Conservation (phyloP, 2,329 filamentous ascomycete species). For the Trematosphaeria pertusa region DNA sequence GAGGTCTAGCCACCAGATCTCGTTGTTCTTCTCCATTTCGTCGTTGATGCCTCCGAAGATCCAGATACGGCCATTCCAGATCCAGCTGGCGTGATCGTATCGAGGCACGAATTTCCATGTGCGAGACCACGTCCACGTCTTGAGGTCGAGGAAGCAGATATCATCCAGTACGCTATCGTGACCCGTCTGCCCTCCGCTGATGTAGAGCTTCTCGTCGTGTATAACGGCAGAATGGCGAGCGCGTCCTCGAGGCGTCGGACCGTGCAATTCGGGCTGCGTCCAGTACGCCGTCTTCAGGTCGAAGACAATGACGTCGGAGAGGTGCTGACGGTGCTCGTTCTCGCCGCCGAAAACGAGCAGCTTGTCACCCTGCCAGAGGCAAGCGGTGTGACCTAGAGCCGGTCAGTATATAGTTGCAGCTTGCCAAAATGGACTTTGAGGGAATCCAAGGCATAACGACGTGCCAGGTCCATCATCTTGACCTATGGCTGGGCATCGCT, state of each 20-base stretch:
- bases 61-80: constrained; percentile 93
- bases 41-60: constrained; percentile 94
- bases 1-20: constrained; percentile 97
- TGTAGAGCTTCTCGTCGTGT: constrained; percentile 95
- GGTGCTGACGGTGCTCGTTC: constrained; percentile 94
- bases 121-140: constrained; percentile 97
- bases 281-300: constrained; percentile 93
- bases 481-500: no score
- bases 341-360: constrained; percentile 97
- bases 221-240: constrained; percentile 93
- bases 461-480: no score
- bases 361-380: constrained; percentile 91
- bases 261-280: constrained; percentile 88
- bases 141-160: constrained; percentile 94
- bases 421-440: no score
- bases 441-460: no score
- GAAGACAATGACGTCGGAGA: constrained; percentile 95
- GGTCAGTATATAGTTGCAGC: no score
- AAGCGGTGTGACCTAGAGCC: constrained; percentile 87
- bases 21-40: constrained; percentile 95
- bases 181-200: constrained; percentile 93
- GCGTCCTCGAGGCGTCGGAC: constrained; percentile 84
- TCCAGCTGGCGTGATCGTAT: constrained; percentile 94
- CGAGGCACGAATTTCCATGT: constrained; percentile 94
- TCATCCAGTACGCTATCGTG: constrained; percentile 94